Base-by-base conservation (phyloP, 2,329 filamentous ascomycete genomes). In the Phaeosphaeriaceae sp. region DNA sequence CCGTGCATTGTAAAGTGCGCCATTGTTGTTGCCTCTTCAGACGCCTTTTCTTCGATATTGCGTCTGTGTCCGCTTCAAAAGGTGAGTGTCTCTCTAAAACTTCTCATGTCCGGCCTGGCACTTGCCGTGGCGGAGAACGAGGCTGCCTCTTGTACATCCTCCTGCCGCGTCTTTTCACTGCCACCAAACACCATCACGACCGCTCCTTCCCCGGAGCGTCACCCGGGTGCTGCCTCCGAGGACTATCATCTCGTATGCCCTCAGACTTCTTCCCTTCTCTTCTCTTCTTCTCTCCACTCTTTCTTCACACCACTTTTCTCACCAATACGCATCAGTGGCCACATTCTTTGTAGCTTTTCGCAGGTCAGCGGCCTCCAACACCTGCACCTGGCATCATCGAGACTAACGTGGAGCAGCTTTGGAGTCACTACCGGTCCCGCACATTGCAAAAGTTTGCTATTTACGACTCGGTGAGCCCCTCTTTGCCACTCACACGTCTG, bases 331-430 rank as follows among this genome's bases (percentile, higher is more conserved):
- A 74, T 78, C 75, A 77, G 75, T 77, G 76, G 71, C 74, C 75
- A 76, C 76, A 78, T 78, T 78, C 76, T 78, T 78, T 77, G 75
- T 77, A 78, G 76, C 76, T 77, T 77, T 78, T 72, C 73, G 69
- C 72, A 75, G 74, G 74, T 77, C 61, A 62, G 74, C 65, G 57
- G 48, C 51, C 42, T 51, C 17, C 56, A 48, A 36, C 51, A 40
- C 41, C 48, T 53, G 53, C 48, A 53, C 24, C 19, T 19, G 33
- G 25, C 44, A 36, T 44, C 44, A 20, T 42, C 24, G 24, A 48
- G 33, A 50, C 71, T 76, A 49, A 74, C 66, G 17, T 27, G 10
- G 6, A 22, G 45, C 66, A 78, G 76, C 75, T 77, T 78, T 78
- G 74, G 75, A 73, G 74, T 76, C 74, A 75, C 75, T 76, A 73